These are phyloP conservation scores for Prosopis cineraria DNA, from an alignment of 306 rosid genomes.

Conservation along the genomic window DNA sequence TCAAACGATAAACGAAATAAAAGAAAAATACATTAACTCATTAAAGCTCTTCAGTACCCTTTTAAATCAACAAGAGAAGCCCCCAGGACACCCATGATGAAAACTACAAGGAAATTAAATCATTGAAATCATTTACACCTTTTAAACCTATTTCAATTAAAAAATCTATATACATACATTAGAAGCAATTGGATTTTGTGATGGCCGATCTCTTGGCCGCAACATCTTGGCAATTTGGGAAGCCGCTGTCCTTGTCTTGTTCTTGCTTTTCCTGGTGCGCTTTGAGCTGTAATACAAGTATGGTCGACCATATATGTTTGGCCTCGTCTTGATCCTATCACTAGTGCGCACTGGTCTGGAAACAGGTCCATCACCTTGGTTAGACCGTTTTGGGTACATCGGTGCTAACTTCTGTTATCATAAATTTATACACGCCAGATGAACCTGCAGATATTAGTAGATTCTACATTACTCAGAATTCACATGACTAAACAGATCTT, in stretches of 20 bases:
- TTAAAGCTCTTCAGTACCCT: not conserved
- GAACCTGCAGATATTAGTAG: conserved; percentile 42
- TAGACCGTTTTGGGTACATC: conserved; percentile 76
- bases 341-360: conserved; percentile 71
- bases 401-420: conserved; percentile 34
- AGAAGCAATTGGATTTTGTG: conserved; percentile 34
- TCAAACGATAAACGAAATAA: not conserved
- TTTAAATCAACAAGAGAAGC: not conserved
- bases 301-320: conserved; percentile 52
- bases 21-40: not conserved
- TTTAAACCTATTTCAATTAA: not conserved
- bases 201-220: conserved; percentile 44
- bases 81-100: not conserved
- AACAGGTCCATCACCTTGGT: conserved; percentile 58
- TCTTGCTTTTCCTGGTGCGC: conserved; percentile 57
- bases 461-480: conserved; percentile 23
- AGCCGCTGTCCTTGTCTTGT: conserved; percentile 77
- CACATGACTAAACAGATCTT: not conserved
- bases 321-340: conserved; percentile 70
- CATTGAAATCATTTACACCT: not conserved
- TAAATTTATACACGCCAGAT: conserved; percentile 26
- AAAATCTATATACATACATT: conserved; percentile 9
- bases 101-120: not conserved
- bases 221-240: conserved; percentile 77
- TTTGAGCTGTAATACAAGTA: conserved; percentile 50